A percentile compares a stretch with the other conserved stretches of the same genome.
phyloP scores from a whole-genome alignment of 2,329 filamentous ascomycete genomes.

The Esteya vermicola region DNA sequence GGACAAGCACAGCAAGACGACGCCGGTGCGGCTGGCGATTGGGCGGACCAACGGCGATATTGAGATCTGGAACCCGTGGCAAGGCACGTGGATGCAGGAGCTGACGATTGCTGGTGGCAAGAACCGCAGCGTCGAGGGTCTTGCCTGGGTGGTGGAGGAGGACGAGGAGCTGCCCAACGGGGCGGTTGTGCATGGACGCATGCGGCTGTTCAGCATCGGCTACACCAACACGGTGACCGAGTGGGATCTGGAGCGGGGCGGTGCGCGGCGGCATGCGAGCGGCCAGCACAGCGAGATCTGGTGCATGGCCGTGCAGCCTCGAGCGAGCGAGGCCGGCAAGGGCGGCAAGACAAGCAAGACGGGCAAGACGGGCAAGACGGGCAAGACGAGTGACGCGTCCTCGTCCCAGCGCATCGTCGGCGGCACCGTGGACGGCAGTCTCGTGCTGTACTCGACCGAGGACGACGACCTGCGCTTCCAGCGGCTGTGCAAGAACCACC shows the following conservation, averaged over 20 bases:
- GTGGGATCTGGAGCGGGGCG: slow-evolving; percentile 76
- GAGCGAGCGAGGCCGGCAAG: slow-evolving; percentile 18
- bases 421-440: slow-evolving; percentile 81
- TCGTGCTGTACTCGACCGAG: slow-evolving; percentile 75
- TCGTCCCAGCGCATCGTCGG: slow-evolving; percentile 53
- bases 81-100: slow-evolving; percentile 81
- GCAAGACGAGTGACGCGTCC: too few species aligned
- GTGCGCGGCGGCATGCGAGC: slow-evolving; percentile 66
- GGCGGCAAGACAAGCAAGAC: too few species aligned
- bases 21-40: slow-evolving; percentile 64
- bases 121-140: slow-evolving; percentile 75
- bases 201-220: slow-evolving; percentile 90
- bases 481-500: slow-evolving; percentile 47
- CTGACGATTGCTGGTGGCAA: slow-evolving; percentile 69
- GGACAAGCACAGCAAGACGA: slow-evolving; percentile 34
- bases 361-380: too few species aligned
- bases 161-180: slow-evolving; percentile 53
- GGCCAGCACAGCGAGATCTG: slow-evolving; percentile 94
- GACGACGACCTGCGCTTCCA: slow-evolving; percentile 74
- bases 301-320: slow-evolving; percentile 82
- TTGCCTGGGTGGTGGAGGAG: slow-evolving; percentile 83
- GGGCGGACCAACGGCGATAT: slow-evolving; percentile 91
- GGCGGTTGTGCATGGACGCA: slow-evolving; percentile 42
- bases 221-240: slow-evolving; percentile 87
- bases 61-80: slow-evolving; percentile 88